Conservation (phyloP, 768 basidiomycete species). For the Galerina sulciceps region DNA sequence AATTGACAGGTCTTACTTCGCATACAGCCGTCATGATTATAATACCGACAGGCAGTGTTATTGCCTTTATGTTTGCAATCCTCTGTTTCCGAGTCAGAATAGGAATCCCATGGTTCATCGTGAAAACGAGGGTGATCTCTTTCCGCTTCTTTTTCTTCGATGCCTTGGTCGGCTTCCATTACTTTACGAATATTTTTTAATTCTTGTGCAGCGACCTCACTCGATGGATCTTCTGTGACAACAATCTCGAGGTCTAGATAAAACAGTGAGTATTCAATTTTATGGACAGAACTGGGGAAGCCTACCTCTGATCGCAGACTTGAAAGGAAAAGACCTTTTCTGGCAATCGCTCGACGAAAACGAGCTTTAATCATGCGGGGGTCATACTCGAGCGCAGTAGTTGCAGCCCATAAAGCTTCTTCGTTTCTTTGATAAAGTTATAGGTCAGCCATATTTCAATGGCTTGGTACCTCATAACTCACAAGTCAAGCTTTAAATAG, state of each 20-base stretch:
- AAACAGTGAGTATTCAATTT: background rate
- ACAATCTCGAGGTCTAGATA: constrained; percentile 31
- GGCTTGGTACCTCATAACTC: background rate
- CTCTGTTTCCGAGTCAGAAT: constrained; percentile 52
- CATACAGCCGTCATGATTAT: constrained; percentile 52
- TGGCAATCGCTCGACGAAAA: constrained; percentile 42
- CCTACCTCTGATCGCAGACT: constrained; percentile 32
- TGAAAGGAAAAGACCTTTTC: constrained; percentile 30
- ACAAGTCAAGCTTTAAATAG: constrained; percentile 38
- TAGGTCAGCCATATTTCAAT: background rate
- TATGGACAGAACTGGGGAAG: background rate
- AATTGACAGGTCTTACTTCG: constrained; percentile 43
- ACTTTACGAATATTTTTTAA: constrained; percentile 11
- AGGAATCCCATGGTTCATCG: constrained; percentile 33
- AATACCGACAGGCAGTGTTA: constrained; percentile 51
- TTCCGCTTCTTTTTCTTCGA: constrained; percentile 11
- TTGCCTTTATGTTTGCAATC: constrained; percentile 55
- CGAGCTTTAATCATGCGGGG: constrained; percentile 40
- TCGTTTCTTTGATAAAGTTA: constrained; percentile 29
- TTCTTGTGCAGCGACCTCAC: constrained; percentile 21
- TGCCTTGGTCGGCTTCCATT: constrained; percentile 12
- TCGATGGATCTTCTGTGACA: constrained; percentile 25
- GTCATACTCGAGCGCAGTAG: constrained; percentile 35
- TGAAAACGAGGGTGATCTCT: constrained; percentile 23
- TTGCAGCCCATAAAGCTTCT: constrained; percentile 37